These are phyloP conservation scores for Phlebiopsis gigantea DNA, from an alignment of 768 basidiomycete species.

Conservation along the genomic window DNA sequence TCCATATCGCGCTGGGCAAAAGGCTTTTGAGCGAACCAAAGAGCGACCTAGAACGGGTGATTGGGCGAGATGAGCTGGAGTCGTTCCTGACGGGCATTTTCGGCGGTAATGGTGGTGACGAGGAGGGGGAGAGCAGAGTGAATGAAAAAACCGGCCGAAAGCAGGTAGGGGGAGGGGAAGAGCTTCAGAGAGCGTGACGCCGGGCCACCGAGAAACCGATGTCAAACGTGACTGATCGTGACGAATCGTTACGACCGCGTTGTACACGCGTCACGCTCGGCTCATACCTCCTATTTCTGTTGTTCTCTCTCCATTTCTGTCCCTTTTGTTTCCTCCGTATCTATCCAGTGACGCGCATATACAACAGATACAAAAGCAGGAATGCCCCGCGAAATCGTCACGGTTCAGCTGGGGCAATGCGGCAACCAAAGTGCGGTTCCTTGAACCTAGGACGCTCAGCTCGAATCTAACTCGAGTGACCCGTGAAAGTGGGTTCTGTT, in stretches of 20 bases:
- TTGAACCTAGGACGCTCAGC: slow-evolving; percentile 10
- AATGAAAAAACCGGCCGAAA: slow-evolving; percentile 8
- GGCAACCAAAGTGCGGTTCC: slow-evolving; percentile 77
- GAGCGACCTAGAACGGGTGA: slow-evolving; percentile 25
- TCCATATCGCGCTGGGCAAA: slow-evolving; percentile 27
- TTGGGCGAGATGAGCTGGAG: slow-evolving; percentile 10
- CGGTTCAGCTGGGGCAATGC: slow-evolving; percentile 84
- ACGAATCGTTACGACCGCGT: slow-evolving; percentile 10
- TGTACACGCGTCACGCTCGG: slow-evolving; percentile 10
- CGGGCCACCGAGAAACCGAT: slow-evolving; percentile 3
- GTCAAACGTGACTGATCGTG: slow-evolving; percentile 1
- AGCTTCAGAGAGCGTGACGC: neutral
- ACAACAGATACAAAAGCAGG: neutral
- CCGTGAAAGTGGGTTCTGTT: slow-evolving; percentile 82
- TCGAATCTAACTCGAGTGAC: slow-evolving; percentile 14
- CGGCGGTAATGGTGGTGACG: neutral
- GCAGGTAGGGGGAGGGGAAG: neutral
- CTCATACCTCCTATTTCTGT: neutral
- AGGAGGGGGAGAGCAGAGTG: slow-evolving; percentile 1
- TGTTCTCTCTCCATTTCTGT: neutral
- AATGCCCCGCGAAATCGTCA: slow-evolving; percentile 85
- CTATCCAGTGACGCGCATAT: neutral
- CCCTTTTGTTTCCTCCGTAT: neutral
- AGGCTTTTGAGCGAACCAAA: slow-evolving; percentile 29
- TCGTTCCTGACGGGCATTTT: slow-evolving; percentile 10